Evolutionary conservation across 1,284 basidiomycete genomes (phyloP), one percentile per base, ranked within the genome.

Genomic region (Ganoderma boninense): DNA sequence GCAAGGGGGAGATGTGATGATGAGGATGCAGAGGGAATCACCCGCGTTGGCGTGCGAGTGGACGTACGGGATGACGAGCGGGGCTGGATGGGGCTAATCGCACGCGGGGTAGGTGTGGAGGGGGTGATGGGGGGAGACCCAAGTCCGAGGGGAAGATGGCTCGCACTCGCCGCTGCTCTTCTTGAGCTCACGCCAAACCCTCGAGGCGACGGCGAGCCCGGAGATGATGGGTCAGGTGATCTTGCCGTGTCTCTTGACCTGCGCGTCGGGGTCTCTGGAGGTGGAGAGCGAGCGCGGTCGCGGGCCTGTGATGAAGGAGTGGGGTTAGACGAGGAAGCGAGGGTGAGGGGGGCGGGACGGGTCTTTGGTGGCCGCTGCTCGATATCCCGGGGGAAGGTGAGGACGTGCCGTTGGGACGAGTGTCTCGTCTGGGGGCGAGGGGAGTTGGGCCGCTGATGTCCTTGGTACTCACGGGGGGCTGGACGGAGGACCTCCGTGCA

Each of bases 221-320:
- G 83, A 42, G 82, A 76, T 26, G 84, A 81, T 7, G 71, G 69
- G 67, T 77, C 76, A 66, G 77, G 76, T 52, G 78, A 76, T 70
- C 76, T 71, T 10, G 77, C 70, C 10, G 70, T 68, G 26, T 77
- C 77, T 60, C 78, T 75, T 18, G 74, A 69, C 49, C 80, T 79
- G 46, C 86, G 85, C 43, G 83, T 85, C 38, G 87, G 87, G 13
- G 88, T 87, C 71, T 82, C 82, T 20, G 84, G 84, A 13, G 69
- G 69, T n/a, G 73, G 75, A 63, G 71, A 77, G 67, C 65, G 76
- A 66, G 70, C 54, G 61, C 84, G 80, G 66, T 86, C 84, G 70
- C 80, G 80, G 42, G 74, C 73, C 64, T 79, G 79, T 69, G 73
- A 44, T 18, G 76, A 68, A 69, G 70, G 82, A 81, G 72, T 78